Evolutionary conservation across 2,329 filamentous ascomycete genomes (phyloP).

Genomic region (Diaporthe capsici): DNA sequence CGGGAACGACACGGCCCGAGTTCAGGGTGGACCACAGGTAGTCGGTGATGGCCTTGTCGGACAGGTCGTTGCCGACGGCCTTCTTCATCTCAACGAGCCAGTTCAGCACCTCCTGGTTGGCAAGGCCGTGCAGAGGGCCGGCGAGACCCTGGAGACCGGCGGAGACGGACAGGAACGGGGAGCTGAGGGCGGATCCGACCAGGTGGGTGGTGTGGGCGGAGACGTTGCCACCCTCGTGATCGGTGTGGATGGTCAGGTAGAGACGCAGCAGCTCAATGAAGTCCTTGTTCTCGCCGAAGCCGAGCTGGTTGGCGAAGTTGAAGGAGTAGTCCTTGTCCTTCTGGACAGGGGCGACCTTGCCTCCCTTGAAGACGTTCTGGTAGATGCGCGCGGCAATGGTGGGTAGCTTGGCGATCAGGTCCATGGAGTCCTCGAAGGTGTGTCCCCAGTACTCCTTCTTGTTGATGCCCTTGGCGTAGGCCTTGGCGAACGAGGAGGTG

Average conservation of each 20-base stretch:
- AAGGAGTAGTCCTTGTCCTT: conserved; percentile 99
- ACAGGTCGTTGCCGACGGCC: conserved; percentile 91
- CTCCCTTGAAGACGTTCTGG: conserved; percentile 99
- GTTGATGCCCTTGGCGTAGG: conserved; percentile 98
- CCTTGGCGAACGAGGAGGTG: conserved; percentile 97
- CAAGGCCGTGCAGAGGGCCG: conserved; percentile 97
- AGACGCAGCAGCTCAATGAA: conserved; percentile 99
- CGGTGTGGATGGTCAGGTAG: conserved; percentile 99
- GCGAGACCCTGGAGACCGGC: conserved; percentile 98
- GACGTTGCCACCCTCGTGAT: conserved; percentile 99
- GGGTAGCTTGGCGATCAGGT: conserved; percentile 99
- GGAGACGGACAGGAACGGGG: conserved; percentile 95
- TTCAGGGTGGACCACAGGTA: conserved; percentile 99
- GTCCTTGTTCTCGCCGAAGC: conserved; percentile 94
- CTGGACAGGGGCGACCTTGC: conserved; percentile 95
- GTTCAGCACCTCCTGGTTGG: conserved; percentile 99
- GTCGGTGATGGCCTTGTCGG: conserved; percentile 96
- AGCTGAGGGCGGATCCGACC: conserved; percentile 96
- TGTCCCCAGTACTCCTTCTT: conserved; percentile 99
- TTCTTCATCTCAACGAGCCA: conserved; percentile 99
- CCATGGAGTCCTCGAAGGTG: conserved; percentile 99
- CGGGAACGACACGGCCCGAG: conserved; percentile 93
- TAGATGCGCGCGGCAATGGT: conserved; percentile 99
- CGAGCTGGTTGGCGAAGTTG: conserved; percentile 99
- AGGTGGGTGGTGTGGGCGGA: conserved; percentile 98